A percentile compares a stretch with the other conserved stretches of the same genome.
phyloP scores from a whole-genome alignment of 176 grass and related monocot genomes.

The Pontederia crassipes region DNA sequence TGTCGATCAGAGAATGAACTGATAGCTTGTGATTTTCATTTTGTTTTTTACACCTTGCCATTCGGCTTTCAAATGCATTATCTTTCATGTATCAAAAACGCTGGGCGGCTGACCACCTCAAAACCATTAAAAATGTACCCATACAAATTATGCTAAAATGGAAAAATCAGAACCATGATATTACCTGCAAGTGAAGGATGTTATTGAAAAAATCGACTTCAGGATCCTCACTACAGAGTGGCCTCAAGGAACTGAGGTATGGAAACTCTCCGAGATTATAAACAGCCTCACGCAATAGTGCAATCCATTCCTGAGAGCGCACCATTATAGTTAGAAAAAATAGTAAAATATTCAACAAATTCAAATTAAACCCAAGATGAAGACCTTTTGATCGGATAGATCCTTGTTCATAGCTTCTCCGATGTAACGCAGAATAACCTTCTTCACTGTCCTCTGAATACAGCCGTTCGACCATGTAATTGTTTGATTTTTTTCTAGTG shows the following conservation, averaged over 20 bases:
- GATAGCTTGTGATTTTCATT: too few species aligned
- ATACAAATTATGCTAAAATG: background rate
- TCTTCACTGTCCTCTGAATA: slow-evolving; percentile 64
- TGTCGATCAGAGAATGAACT: too few species aligned
- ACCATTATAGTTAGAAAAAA: slow-evolving; percentile 5
- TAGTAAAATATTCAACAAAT: background rate
- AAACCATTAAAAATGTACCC: too few species aligned
- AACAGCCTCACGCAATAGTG: slow-evolving; percentile 73
- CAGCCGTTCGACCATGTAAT: slow-evolving; percentile 39
- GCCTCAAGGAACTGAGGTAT: slow-evolving; percentile 55
- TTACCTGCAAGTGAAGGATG: slow-evolving; percentile 95
- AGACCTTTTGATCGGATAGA: slow-evolving; percentile 69
- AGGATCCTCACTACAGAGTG: slow-evolving; percentile 72
- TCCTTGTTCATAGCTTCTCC: slow-evolving; percentile 76
- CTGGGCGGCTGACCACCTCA: too few species aligned
- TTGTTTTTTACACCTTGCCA: too few species aligned
- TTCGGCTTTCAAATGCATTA: too few species aligned
- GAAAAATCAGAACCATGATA: slow-evolving; percentile 17
- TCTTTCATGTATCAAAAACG: too few species aligned
- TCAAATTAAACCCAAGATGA: slow-evolving; percentile 8
- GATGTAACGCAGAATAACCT: slow-evolving; percentile 70
- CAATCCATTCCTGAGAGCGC: slow-evolving; percentile 77
- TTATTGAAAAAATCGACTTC: slow-evolving; percentile 93
- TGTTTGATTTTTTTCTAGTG: slow-evolving; percentile 14
- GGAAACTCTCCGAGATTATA: slow-evolving; percentile 49